phyloP scores from a whole-genome alignment of 306 rosid genomes.

The Comarum palustre region DNA sequence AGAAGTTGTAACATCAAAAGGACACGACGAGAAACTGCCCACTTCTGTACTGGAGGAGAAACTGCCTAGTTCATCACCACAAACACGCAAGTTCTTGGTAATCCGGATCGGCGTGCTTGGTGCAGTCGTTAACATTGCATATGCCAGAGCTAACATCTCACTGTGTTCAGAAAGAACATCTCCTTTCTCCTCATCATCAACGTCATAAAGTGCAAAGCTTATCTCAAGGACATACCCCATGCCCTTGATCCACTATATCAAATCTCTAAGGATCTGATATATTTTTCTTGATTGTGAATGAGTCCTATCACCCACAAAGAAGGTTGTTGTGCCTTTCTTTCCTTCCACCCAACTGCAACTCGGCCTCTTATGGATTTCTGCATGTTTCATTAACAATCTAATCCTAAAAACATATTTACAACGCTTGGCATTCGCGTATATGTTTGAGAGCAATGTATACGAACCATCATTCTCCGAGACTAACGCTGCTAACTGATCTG shows the following conservation, averaged over 20 bases:
- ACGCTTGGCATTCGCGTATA: constrained; percentile 70
- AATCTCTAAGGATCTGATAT: constrained; percentile 48
- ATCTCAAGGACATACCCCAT: constrained; percentile 75
- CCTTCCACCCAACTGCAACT: constrained; percentile 92
- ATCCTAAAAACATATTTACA: constrained; percentile 83
- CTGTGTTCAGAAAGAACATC: constrained; percentile 77
- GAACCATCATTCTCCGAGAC: constrained; percentile 68
- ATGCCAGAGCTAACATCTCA: constrained; percentile 93
- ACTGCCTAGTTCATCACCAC: constrained; percentile 42
- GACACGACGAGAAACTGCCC: too few relatives aligned
- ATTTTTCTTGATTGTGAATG: constrained; percentile 57
- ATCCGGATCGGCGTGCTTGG: constrained; percentile 51
- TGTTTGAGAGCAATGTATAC: constrained; percentile 72
- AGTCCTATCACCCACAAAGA: constrained; percentile 73
- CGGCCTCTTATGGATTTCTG: constrained; percentile 65
- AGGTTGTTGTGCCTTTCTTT: constrained; percentile 53
- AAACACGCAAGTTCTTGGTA: constrained; percentile 71
- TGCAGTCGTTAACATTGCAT: constrained; percentile 52
- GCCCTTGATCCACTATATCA: constrained; percentile 64
- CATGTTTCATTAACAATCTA: constrained; percentile 61
- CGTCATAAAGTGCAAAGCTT: constrained; percentile 81
- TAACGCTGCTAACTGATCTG: constrained; percentile 43
- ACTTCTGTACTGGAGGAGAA: too few relatives aligned
- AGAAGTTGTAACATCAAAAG: too few relatives aligned
- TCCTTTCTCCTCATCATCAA: constrained; percentile 80